Percentiles rank a stretch among this genome's conserved stretches.
Evolutionary conservation across 306 rosid species (phyloP).

Genomic region (Vachellia pachyceras): DNA sequence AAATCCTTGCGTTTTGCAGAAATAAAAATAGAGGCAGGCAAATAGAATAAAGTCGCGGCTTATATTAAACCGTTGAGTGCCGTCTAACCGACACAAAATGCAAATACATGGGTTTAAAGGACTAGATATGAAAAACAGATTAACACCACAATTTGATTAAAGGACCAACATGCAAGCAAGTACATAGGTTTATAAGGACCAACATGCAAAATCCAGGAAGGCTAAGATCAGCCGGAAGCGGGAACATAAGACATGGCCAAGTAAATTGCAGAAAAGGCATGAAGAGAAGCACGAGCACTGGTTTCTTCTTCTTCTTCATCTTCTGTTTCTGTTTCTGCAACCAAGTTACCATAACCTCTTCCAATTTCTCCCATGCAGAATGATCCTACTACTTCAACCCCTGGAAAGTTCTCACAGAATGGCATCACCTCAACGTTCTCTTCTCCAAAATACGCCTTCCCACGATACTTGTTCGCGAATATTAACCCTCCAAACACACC

Average conservation of each 20-base stretch:
- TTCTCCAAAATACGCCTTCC: slow-evolving; percentile 24
- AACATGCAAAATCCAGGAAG: not conserved
- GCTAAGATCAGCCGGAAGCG: not conserved
- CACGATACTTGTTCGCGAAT: slow-evolving; percentile 33
- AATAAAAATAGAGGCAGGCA: not conserved
- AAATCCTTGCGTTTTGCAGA: not conserved
- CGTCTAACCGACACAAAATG: not conserved
- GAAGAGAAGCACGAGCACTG: slow-evolving; percentile 15
- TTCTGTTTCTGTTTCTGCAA: not conserved
- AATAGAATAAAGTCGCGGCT: not conserved
- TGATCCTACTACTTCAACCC: slow-evolving; percentile 36
- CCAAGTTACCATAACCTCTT: slow-evolving; percentile 2
- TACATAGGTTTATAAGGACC: not conserved
- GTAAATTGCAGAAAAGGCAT: slow-evolving; percentile 38
- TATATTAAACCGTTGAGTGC: not conserved
- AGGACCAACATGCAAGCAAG: not conserved
- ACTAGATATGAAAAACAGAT: not conserved
- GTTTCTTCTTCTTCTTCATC: not conserved
- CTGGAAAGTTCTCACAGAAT: not conserved
- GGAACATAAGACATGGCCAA: slow-evolving; percentile 43
- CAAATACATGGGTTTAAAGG: not conserved
- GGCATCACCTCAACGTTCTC: slow-evolving; percentile 25
- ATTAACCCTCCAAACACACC: slow-evolving; percentile 42
- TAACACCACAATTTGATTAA: not conserved
- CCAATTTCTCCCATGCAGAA: slow-evolving; percentile 42